A percentile compares a stretch with the other conserved stretches of the same genome.
Conservation (phyloP, 2,329 filamentous ascomycete species). For the Cytospora paraplurivora region DNA sequence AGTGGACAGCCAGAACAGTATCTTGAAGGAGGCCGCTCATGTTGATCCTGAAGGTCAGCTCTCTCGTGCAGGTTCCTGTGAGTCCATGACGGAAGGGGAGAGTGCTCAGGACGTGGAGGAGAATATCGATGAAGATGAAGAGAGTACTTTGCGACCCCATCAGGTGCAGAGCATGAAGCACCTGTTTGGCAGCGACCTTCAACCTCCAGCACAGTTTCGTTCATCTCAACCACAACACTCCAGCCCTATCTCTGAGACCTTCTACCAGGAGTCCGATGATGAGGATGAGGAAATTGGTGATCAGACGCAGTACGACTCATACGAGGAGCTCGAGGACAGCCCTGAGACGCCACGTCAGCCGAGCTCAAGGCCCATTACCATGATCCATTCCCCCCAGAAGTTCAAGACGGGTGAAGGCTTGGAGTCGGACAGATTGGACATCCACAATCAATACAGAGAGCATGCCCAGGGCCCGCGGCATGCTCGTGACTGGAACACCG, state of each 20-base stretch:
- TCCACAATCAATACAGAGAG: neutral
- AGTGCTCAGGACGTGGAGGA: conserved; percentile 14
- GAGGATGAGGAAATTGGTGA: conserved; percentile 14
- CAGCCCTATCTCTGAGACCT: conserved; percentile 26
- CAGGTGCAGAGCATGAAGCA: conserved; percentile 23
- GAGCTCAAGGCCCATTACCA: conserved; percentile 8
- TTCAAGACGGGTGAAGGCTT: neutral
- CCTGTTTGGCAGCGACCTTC: conserved; percentile 14
- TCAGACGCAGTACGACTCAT: conserved; percentile 23
- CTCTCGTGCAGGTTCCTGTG: conserved; percentile 20
- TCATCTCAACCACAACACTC: conserved; percentile 3
- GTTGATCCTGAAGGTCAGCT: conserved; percentile 19
- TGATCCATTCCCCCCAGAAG: conserved; percentile 23
- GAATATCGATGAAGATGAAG: conserved; percentile 22
- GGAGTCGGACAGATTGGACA: neutral
- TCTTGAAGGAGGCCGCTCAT: neutral
- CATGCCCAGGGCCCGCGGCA: neutral
- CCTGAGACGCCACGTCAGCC: conserved; percentile 23
- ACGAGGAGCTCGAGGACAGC: conserved; percentile 22
- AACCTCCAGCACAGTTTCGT: conserved; percentile 8
- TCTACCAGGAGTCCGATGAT: conserved; percentile 26
- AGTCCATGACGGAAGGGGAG: conserved; percentile 18
- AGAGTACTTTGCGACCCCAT: conserved; percentile 23
- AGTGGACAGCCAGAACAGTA: conserved; percentile 6
- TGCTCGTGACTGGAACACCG: neutral